Base-by-base conservation (phyloP, 116 monocot species). In the Dioscorea cayenensis region DNA sequence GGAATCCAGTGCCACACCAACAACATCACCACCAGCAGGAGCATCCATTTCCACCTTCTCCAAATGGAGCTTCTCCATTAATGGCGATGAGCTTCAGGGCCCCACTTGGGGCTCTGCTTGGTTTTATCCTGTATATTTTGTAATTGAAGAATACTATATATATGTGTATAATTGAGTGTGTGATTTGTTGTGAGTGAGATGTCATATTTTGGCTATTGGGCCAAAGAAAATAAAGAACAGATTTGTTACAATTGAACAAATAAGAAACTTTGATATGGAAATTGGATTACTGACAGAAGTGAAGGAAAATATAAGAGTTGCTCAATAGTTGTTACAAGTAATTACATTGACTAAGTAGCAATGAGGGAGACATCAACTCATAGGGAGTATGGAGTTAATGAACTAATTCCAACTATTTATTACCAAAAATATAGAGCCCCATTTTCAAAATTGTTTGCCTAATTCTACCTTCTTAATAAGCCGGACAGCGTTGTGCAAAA, bases 381-480 rank as follows among this genome's bases (percentile, higher is more conserved):
- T 19, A 23, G 18, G 6, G 3, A 14, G 32, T 27, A 16, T 16
- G 28, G 32, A 65, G 28, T 28, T 22, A 65, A 22, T 16, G 6
- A 29, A 32, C n/a, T 29, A 7, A 23, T 28, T 16, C 28, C 65
- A 28, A 29, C 23, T 59, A 59, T 21, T n/a, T 59, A 59, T n/a
- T 59, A 59, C 6, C 59, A n/a, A 21, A 59, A 59, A 43, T 43
- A 43, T 43, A 43, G 43, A 43, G 43, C 43, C 43, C 43, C 43
- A 25, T 43, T 12, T 6, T 84, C 80, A 84, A 71, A 84, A 73
- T 35, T 84, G 72, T 52, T 80, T 84, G 19, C 97, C 97, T 65
- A 97, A 60, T 59, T 97, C 97, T 55, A 93, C 75, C 77, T 97
- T 97, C 83, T 86, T 97, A 69, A 90, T 69, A 36, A 93, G 49